A percentile compares a stretch with the other conserved stretches of the same genome.
These are phyloP conservation scores for Ruellia speciosa DNA, from an alignment of 305 asterid genomes.

Conservation along the genomic window DNA sequence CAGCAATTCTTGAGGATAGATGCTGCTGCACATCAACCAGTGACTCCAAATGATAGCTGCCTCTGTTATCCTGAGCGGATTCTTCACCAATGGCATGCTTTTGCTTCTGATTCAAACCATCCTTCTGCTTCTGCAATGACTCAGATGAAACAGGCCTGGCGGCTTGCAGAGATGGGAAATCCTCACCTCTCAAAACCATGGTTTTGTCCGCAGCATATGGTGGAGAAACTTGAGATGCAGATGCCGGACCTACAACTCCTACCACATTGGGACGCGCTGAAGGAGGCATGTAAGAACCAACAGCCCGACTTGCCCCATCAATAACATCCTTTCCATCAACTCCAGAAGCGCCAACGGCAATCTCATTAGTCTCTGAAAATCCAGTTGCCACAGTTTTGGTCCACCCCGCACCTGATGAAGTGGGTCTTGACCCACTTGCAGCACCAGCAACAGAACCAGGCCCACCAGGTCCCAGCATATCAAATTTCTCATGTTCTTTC, in stretches of 20 bases:
- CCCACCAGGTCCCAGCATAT: conserved; percentile 55
- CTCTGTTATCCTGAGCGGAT: conserved; percentile 35
- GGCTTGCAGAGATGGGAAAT: conserved; percentile 87
- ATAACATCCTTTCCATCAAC: conserved; percentile 32
- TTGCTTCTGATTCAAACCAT: conserved; percentile 51
- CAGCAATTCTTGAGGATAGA: conserved; percentile 31
- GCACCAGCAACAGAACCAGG: conserved; percentile 46
- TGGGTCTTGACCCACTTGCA: conserved; percentile 68
- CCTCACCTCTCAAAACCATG: conserved; percentile 90
- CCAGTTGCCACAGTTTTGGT: conserved; percentile 50
- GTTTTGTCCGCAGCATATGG: conserved; percentile 44
- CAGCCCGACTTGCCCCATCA: conserved; percentile 33
- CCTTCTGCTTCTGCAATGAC: conserved; percentile 60
- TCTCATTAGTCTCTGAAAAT: conserved; percentile 40
- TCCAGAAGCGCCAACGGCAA: conserved; percentile 28
- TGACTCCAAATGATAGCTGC: conserved; percentile 36
- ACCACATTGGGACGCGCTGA: conserved; percentile 51
- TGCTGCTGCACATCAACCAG: conserved; percentile 37
- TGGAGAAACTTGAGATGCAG: conserved; percentile 37
- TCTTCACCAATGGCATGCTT: conserved; percentile 47
- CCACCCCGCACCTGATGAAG: conserved; percentile 86
- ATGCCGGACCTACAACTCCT: conserved; percentile 32
- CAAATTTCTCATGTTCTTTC: conserved; percentile 84
- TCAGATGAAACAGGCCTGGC: conserved; percentile 73
- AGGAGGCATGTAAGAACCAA: conserved; percentile 69